Evolutionary conservation across 352 stramenopile genomes (phyloP).

Genomic region (Aphanomyces stellatus): DNA sequence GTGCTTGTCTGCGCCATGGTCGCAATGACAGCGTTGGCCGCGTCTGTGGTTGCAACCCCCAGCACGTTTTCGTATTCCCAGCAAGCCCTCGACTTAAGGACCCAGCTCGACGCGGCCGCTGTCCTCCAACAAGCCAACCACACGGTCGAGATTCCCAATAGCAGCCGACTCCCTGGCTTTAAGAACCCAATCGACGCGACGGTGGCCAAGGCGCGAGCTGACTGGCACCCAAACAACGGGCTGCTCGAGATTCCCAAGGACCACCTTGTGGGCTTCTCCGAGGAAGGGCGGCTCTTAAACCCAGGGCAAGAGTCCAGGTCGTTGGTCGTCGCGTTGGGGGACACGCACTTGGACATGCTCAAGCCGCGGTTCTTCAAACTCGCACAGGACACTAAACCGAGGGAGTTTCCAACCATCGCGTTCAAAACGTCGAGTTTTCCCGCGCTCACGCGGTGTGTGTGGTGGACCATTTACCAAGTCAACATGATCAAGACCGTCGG

Average conservation of each 20-base stretch:
- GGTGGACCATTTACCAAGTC: conserved; percentile 7
- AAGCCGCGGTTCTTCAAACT: conserved; percentile 6
- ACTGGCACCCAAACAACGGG: background rate
- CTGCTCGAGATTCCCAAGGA: background rate
- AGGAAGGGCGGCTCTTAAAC: conserved; percentile 11
- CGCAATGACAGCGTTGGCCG: background rate
- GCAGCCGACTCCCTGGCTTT: background rate
- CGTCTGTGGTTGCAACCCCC: background rate
- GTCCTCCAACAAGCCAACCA: background rate
- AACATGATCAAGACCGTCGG: conserved; percentile 8
- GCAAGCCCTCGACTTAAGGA: background rate
- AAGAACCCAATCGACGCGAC: background rate
- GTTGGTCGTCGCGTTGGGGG: conserved; percentile 6
- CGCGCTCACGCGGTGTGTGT: background rate
- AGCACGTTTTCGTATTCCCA: background rate
- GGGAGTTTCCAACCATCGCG: conserved; percentile 6
- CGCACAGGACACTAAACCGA: background rate
- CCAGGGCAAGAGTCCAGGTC: background rate
- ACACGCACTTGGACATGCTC: conserved; percentile 9
- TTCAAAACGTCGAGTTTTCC: background rate
- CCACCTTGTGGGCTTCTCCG: background rate
- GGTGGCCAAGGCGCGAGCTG: background rate
- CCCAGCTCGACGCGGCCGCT: background rate
- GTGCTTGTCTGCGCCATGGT: background rate
- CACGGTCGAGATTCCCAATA: background rate